Percentiles rank a stretch among this genome's conserved stretches.
Evolutionary conservation across 192 early-diverging fungal genomes (phyloP).

Genomic region (Entomortierella parvispora): DNA sequence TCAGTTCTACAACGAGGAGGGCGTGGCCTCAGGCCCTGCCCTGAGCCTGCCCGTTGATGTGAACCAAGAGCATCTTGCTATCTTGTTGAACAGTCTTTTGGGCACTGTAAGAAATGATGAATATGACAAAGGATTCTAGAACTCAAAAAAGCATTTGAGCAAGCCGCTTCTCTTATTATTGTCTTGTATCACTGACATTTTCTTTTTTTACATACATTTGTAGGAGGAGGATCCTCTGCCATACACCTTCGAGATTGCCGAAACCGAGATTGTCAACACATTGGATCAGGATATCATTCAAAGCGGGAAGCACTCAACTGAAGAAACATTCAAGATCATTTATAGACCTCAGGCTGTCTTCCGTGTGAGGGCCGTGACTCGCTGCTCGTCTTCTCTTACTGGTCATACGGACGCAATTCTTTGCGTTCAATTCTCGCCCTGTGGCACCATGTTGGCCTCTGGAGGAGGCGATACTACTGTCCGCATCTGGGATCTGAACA

Average conservation of each 20-base stretch:
- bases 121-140: too few relatives aligned
- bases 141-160: too few relatives aligned
- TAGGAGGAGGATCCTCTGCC: conserved; percentile 88
- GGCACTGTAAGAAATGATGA: conserved; percentile 65
- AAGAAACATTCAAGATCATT: conserved; percentile 89
- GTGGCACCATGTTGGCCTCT: conserved; percentile 90
- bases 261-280: conserved; percentile 80
- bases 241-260: conserved; percentile 93
- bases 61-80: conserved; percentile 84
- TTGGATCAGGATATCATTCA: conserved; percentile 85
- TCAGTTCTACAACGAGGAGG: conserved; percentile 85
- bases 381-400: conserved; percentile 89
- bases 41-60: conserved; percentile 87
- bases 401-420: conserved; percentile 96
- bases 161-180: background rate
- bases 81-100: conserved; percentile 93
- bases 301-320: conserved; percentile 79
- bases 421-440: conserved; percentile 88
- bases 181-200: background rate
- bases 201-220: conserved; percentile 5
- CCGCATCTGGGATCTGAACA: conserved; percentile 96
- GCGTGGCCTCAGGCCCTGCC: conserved; percentile 84
- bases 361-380: conserved; percentile 89
- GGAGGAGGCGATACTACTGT: conserved; percentile 96
- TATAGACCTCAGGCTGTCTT: conserved; percentile 98